Base-by-base conservation (phyloP, 495 filamentous ascomycete species). In the Cercophora samala region DNA sequence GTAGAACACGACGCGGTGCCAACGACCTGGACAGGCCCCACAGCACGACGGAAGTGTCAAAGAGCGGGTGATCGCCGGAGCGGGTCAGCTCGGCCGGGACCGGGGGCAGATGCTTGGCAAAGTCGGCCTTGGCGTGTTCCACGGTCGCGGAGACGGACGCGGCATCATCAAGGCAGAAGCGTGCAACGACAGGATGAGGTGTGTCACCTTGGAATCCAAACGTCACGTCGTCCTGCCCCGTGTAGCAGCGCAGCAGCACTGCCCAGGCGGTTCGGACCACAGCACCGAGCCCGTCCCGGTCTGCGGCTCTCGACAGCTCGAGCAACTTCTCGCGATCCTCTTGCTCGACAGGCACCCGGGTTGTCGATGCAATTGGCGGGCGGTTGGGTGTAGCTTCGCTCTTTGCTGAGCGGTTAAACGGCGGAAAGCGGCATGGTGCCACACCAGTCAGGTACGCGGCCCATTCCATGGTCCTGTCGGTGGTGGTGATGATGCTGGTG, bases 201-300 rank as follows among this genome's bases (percentile, higher is more conserved):
- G 65, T 37, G 19, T 42, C 67, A 64, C 51, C 55, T 32, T 64
- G 60, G 51, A 74, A 72, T 17, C 42, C 25, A 42, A 74, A 74
- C 60, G 2, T 51, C 17, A 74, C 70, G 22, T 70, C 66, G 22
- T 74, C 72, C 51, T 74, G 70, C 17, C 68, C 70, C 11, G 72
- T 74, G 26, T 74, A 74, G 58, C 68, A 69, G 8, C 68, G 68
- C 26, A 74, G 55, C 13, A 74, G 37, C 18, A 74, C 1, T 11
- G 70, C 72, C 72, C 72, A 74, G 18, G 72, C 68, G 0, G 68
- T 63, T 9, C 56, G 59, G 62, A 74, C 52, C 18, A 72, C 62
- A 21, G 64, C 72, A 26, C 6, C 63, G 42, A 69, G 54, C 1
- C 21, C 25, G 21, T 65, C 60, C 22, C 62, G 46, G 21, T 71